Evolutionary conservation across 169 alveolate species (phyloP).

Genomic region (Plasmodium sp.): DNA sequence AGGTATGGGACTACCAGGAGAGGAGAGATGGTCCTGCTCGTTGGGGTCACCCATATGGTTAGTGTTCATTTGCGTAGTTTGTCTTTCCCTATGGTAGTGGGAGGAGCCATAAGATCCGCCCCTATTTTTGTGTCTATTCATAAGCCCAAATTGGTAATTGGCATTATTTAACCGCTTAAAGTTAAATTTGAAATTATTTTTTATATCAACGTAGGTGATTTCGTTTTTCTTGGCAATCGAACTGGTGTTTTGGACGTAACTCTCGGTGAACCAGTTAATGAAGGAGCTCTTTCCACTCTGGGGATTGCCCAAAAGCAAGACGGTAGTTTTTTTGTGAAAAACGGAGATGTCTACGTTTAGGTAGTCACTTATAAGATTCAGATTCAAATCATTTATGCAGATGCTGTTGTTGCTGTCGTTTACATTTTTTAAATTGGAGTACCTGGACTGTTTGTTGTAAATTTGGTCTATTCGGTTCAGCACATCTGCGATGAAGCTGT

Average conservation of each 20-base stretch:
- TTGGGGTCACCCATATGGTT: neutral
- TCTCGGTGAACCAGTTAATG: slow-evolving; percentile 49
- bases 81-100: neutral
- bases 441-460: slow-evolving; percentile 37
- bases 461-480: slow-evolving; percentile 53
- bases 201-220: slow-evolving; percentile 60
- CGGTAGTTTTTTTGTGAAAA: slow-evolving; percentile 50
- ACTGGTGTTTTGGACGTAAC: slow-evolving; percentile 54
- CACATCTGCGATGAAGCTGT: slow-evolving; percentile 12
- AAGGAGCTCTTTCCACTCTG: slow-evolving; percentile 68
- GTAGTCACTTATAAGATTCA: slow-evolving; percentile 57
- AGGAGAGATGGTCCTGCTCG: neutral
- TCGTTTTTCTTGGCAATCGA: slow-evolving; percentile 4
- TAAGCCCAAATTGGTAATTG: slow-evolving; percentile 23
- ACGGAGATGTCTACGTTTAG: slow-evolving; percentile 67
- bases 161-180: slow-evolving; percentile 22
- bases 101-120: neutral
- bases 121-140: neutral
- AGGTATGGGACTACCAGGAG: neutral
- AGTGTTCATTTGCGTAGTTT: neutral
- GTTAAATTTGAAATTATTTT: slow-evolving; percentile 28
- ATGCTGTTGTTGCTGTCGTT: slow-evolving; percentile 39
- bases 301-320: slow-evolving; percentile 16
- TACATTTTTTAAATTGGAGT: slow-evolving; percentile 35
- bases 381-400: slow-evolving; percentile 42